phyloP scores from a whole-genome alignment of 768 basidiomycete genomes.

The Cyclocybe aegerita region DNA sequence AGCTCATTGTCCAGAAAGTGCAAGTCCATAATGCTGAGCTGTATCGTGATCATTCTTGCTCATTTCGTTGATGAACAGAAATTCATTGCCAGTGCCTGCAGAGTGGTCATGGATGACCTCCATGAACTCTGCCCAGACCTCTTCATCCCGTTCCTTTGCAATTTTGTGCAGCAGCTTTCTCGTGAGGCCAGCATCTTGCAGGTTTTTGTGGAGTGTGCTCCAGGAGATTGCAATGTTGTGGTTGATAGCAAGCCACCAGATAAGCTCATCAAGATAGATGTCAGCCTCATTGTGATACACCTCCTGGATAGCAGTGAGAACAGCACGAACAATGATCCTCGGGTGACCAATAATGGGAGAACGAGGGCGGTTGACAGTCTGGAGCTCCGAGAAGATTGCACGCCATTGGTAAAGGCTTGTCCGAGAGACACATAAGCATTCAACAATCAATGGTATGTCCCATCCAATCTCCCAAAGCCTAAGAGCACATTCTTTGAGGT shows the following conservation, averaged over 20 bases:
- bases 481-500: slow-evolving; percentile 26
- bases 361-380: slow-evolving; percentile 11
- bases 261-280: slow-evolving; percentile 21
- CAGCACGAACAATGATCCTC: slow-evolving; percentile 15
- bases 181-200: slow-evolving; percentile 68
- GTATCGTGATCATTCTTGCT: slow-evolving; percentile 26
- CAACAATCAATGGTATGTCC: slow-evolving; percentile 16
- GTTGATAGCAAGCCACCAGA: slow-evolving; percentile 18
- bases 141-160: slow-evolving; percentile 22
- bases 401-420: slow-evolving; percentile 25
- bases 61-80: slow-evolving; percentile 26
- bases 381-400: slow-evolving; percentile 16
- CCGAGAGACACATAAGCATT: slow-evolving; percentile 20
- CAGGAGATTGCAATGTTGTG: slow-evolving; percentile 21
- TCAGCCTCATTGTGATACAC: slow-evolving; percentile 14
- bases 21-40: slow-evolving; percentile 21
- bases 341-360: slow-evolving; percentile 19
- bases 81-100: slow-evolving; percentile 14
- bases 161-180: slow-evolving; percentile 58
- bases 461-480: slow-evolving; percentile 22
- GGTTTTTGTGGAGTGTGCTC: slow-evolving; percentile 48
- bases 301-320: slow-evolving; percentile 17
- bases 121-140: slow-evolving; percentile 9
- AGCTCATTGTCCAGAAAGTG: slow-evolving; percentile 18
- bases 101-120: slow-evolving; percentile 3